Percentiles rank a stretch among this genome's conserved stretches.
Evolutionary conservation across 257 asterid species (phyloP).

Genomic region (Solanum pinnatisectum): DNA sequence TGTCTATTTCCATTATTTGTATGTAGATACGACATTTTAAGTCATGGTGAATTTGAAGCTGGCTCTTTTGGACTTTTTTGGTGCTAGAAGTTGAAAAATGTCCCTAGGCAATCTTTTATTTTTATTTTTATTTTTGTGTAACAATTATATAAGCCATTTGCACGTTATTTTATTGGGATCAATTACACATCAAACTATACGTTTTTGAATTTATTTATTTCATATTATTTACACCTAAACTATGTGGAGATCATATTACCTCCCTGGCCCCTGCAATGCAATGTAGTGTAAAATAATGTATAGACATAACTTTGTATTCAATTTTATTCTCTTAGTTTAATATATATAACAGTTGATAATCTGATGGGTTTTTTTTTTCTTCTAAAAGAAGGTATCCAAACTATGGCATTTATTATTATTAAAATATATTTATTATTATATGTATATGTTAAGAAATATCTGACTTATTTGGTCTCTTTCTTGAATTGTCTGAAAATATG

Average conservation of each 20-base stretch:
- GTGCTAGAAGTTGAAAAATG: not conserved
- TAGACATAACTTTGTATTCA: not conserved
- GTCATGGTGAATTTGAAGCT: slow-evolving; percentile 17
- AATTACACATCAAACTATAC: not conserved
- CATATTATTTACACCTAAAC: not conserved
- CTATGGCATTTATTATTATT: not conserved
- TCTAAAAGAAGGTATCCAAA: not conserved
- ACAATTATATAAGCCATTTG: not conserved
- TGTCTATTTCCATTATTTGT: slow-evolving; percentile 12
- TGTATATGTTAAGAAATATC: not conserved
- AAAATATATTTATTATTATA: no score
- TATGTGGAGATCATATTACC: no score
- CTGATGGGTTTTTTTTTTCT: not conserved
- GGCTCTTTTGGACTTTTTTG: slow-evolving; percentile 25
- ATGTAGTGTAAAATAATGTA: no score
- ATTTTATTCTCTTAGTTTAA: not conserved
- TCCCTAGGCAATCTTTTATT: not conserved
- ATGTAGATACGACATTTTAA: not conserved
- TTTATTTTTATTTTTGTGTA: not conserved
- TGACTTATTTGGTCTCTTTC: not conserved
- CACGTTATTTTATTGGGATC: not conserved
- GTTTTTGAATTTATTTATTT: no score
- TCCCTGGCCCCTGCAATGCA: no score
- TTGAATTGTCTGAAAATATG: not conserved
- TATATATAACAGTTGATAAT: not conserved